Evolutionary conservation across 148 eudicot genomes (phyloP).

Genomic region (Diospyros kaki): DNA sequence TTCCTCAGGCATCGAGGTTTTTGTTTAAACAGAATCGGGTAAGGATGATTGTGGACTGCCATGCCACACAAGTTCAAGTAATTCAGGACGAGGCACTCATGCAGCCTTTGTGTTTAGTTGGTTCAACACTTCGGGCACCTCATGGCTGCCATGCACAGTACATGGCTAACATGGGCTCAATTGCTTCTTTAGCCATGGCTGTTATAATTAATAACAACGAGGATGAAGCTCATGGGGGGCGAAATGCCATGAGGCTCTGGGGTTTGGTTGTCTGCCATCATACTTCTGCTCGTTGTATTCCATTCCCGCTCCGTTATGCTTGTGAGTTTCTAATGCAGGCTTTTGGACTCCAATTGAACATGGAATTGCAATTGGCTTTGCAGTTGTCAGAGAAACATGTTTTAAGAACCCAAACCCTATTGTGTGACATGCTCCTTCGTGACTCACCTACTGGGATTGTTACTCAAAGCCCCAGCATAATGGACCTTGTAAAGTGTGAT

Average conservation of each 20-base stretch:
- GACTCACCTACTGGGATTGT: constrained; percentile 82
- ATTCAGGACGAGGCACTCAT: constrained; percentile 61
- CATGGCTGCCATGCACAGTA: constrained; percentile 94
- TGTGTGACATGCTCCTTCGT: constrained; percentile 92
- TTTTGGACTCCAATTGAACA: constrained; percentile 82
- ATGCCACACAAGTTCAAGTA: constrained; percentile 60
- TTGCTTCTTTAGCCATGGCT: constrained; percentile 82
- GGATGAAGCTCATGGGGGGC: constrained; percentile 43
- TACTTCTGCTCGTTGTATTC: constrained; percentile 69
- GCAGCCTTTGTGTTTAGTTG: constrained; percentile 80
- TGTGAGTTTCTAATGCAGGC: constrained; percentile 99
- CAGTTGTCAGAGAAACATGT: constrained; percentile 76
- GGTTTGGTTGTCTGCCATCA: constrained; percentile 97
- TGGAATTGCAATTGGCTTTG: constrained; percentile 78
- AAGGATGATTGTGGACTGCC: constrained; percentile 91
- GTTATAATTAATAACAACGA: constrained; percentile 77
- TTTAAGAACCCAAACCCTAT: constrained; percentile 73
- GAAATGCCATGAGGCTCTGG: constrained; percentile 75
- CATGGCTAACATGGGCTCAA: constrained; percentile 97
- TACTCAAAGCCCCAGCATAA: constrained; percentile 82
- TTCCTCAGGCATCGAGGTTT: constrained; percentile 95
- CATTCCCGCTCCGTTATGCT: constrained; percentile 90
- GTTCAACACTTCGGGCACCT: constrained; percentile 92
- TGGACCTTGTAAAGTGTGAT: constrained; percentile 91
- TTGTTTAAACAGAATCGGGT: constrained; percentile 85